phyloP scores from a whole-genome alignment of 345 rosid species.

The Hypericum androsaemum region DNA sequence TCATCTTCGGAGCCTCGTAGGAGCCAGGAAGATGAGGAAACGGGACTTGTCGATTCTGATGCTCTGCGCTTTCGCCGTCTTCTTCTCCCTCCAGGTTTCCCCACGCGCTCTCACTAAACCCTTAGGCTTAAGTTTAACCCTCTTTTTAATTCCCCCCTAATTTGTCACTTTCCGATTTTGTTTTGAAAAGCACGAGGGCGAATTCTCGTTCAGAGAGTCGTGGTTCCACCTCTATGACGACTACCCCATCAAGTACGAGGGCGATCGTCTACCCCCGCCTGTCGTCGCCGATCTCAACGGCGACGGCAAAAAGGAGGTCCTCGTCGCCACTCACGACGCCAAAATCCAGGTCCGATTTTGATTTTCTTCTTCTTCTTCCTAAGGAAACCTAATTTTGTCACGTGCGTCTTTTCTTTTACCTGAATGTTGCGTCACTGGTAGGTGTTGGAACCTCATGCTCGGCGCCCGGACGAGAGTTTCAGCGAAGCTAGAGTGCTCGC shows the following conservation, averaged over 20 bases:
- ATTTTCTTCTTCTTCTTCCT: not conserved
- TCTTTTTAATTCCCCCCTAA: not conserved
- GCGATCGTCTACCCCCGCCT: constrained; percentile 90
- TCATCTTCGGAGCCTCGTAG: no score
- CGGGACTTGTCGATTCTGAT: constrained; percentile 91
- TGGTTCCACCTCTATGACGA: constrained; percentile 86
- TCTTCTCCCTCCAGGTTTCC: constrained; percentile 98
- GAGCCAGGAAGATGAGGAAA: constrained; percentile 55
- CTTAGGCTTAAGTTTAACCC: constrained; percentile 8
- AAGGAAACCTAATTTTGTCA: no score
- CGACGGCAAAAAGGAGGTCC: constrained; percentile 83
- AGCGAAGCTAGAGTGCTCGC: constrained; percentile 73
- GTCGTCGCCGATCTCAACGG: constrained; percentile 88
- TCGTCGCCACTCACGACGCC: constrained; percentile 88
- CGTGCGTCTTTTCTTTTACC: not conserved
- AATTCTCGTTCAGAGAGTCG: constrained; percentile 90
- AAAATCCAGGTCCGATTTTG: constrained; percentile 62
- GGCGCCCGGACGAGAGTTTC: constrained; percentile 88
- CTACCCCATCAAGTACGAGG: constrained; percentile 73
- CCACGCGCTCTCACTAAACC: constrained; percentile 7
- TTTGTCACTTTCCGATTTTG: not conserved
- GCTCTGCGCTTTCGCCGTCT: constrained; percentile 91
- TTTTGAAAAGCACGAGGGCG: constrained; percentile 73
- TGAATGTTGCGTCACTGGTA: constrained; percentile 11
- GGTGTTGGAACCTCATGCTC: constrained; percentile 78